Evolutionary conservation across 441 rosid species (phyloP), one percentile per base, ranked within the genome.

Genomic region (Brassica balearica): DNA sequence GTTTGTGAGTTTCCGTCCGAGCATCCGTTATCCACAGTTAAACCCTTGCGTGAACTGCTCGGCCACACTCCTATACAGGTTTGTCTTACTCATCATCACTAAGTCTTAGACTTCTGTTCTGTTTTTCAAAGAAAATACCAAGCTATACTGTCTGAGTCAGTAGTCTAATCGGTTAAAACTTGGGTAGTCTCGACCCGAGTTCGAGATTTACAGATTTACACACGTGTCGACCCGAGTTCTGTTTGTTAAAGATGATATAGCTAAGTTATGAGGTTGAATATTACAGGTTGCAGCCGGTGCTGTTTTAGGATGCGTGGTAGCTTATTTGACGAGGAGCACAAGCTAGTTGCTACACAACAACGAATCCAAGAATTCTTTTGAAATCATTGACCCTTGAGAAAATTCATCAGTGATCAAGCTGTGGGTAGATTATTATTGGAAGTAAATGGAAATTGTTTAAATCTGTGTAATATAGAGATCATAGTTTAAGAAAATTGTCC

Each of bases 41-140:
- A 94, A 86, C 99, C 99, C 71, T 86, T 95, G 72, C 96, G 97
- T 10, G 99, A 95, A 83, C 85, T 93, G 67, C 98, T 93, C 61
- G 99, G 99, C 67, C 99, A 95, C 82, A 95, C 98, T 67, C 99
- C 98, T 12, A 82, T 93, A 68, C 98, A 95, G 98, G 98, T 95
- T 72, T 63, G 60, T 15, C 60, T 51, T 14, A 5, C 58, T 51
- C 58, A 51, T 51, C 20, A 14, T 14, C 55, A 5, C 6, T 32
- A 32, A 14, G 14, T 51, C 58, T n/a, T 51, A 55, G 27, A 41
- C 71, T 23, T 29, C n/a, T 65, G n/a, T 65, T 64, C 17, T 64
- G 69, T 20, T 73, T 6, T 43, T 20, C 51, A 27, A 56, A 23
- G 55, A 65, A 55, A 51, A 23, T 55, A 2, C 32, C 27, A 46